Evolutionary conservation across 2,329 filamentous ascomycete species (phyloP), one percentile per base, ranked within the genome.

Genomic region (Talaromyces sp.): DNA sequence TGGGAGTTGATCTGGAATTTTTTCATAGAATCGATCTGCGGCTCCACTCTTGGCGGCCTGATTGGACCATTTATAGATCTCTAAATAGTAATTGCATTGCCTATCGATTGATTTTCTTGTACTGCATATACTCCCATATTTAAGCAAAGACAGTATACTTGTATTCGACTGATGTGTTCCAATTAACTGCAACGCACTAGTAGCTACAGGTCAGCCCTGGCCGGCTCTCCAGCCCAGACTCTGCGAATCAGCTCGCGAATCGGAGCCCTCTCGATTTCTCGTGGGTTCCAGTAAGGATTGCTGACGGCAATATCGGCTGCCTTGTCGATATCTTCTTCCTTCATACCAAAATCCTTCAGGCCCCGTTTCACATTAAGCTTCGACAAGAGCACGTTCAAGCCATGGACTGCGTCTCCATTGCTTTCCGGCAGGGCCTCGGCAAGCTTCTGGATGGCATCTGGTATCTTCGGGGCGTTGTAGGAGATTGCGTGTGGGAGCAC

Each of bases 401-500:
- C 85, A 24, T 76, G 73, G 21, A 84, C 80, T 1, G 84, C 83
- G 70, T 87, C 83, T 0, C 84, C 84, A 27, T 86, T 74, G 63
- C 82, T 84, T 2, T 75, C 83, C 0, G 84, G 84, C 10, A 88
- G 68, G 1, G 73, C 81, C 1, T 77, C 77, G 0, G 83, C 84
- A 29, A 88, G 68, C 62, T 77, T 77, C 55, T 73, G 72, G 80
- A 86, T 83, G 0, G 77, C 78, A 2, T 79, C 76, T 0, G 83
- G 81, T 2, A 86, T 79, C 0, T 72, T 74, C 0, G 84, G 82
- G 0, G 83, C 82, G 64, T 87, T 87, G 68, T 87, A 89, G 2
- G 85, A 82, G 2, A 88, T 72, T 0, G 84, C 83, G 66, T 88
- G 86, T 0, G 86, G 85, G 8, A 88, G 75, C 1, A 88, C 79